A percentile compares a stretch with the other conserved stretches of the same genome.
Evolutionary conservation across 495 filamentous ascomycete species (phyloP).

Genomic region (Trichoderma asperelloides): DNA sequence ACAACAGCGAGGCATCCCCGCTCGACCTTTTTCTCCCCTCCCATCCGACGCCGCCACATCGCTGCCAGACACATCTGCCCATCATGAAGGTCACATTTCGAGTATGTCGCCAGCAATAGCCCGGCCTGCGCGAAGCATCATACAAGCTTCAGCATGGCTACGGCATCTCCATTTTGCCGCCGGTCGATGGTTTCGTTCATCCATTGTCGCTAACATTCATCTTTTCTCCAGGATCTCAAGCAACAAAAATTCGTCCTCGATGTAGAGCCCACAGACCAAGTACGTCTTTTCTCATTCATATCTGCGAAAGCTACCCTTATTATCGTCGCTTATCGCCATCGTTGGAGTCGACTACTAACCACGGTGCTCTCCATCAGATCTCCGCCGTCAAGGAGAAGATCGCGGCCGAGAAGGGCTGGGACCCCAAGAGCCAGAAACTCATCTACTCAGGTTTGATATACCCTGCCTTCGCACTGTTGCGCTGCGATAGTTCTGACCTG

Average conservation of each 20-base stretch:
- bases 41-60: constrained; percentile 15
- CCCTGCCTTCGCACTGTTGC: not conserved
- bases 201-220: not conserved
- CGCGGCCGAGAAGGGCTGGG: constrained; percentile 80
- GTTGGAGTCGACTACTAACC: constrained; percentile 3
- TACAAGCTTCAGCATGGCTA: not conserved
- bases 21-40: not conserved
- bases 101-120: constrained; percentile 23
- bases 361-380: constrained; percentile 45
- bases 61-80: constrained; percentile 26
- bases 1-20: not conserved
- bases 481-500: constrained; percentile 13
- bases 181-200: not conserved
- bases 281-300: constrained; percentile 39
- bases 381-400: constrained; percentile 86
- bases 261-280: constrained; percentile 83
- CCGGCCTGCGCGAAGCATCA: not conserved
- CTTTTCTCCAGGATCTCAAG: constrained; percentile 68
- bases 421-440: constrained; percentile 76
- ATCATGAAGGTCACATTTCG: constrained; percentile 45
- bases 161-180: not conserved
- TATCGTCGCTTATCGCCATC: not conserved
- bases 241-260: constrained; percentile 96
- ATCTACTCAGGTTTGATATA: constrained; percentile 82
- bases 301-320: not conserved